Evolutionary conservation across 495 filamentous ascomycete genomes (phyloP).

Genomic region (Alectoria sarmentosa): DNA sequence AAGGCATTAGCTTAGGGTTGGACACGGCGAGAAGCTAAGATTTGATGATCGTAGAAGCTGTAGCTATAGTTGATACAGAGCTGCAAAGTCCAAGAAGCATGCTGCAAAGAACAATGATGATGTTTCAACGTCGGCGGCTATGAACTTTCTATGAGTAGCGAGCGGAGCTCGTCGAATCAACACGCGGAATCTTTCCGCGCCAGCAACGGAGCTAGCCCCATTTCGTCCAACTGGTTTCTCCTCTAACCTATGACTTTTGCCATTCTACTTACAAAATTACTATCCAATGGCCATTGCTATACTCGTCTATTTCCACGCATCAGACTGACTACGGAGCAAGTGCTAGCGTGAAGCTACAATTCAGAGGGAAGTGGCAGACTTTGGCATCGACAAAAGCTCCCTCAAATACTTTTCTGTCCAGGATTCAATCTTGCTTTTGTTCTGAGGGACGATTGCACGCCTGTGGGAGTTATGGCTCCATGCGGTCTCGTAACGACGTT

Average conservation of each 20-base stretch:
- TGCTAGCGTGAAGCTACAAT: background rate
- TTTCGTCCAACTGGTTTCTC: too few species aligned
- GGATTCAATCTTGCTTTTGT: background rate
- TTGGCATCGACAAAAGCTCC: background rate
- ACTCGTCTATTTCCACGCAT: background rate
- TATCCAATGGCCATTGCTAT: background rate
- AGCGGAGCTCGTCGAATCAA: background rate
- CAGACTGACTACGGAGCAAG: too few species aligned
- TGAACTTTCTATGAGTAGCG: background rate
- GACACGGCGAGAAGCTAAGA: background rate
- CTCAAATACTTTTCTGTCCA: background rate
- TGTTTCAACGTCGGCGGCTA: background rate
- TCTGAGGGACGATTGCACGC: too few species aligned
- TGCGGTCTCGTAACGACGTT: too few species aligned
- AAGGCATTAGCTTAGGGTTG: slow-evolving; percentile 11
- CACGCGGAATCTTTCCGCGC: background rate
- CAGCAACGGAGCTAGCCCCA: slow-evolving; percentile 1
- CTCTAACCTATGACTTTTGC: too few species aligned
- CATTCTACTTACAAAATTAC: background rate
- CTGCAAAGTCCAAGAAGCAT: too few species aligned
- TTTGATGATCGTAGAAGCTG: background rate
- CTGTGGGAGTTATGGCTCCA: too few species aligned
- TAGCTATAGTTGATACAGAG: too few species aligned
- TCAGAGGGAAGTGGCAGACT: background rate
- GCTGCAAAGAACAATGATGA: too few species aligned